These are phyloP conservation scores for Stagonosporopsis tanaceti DNA, from an alignment of 2,329 filamentous ascomycete species.

Conservation along the genomic window DNA sequence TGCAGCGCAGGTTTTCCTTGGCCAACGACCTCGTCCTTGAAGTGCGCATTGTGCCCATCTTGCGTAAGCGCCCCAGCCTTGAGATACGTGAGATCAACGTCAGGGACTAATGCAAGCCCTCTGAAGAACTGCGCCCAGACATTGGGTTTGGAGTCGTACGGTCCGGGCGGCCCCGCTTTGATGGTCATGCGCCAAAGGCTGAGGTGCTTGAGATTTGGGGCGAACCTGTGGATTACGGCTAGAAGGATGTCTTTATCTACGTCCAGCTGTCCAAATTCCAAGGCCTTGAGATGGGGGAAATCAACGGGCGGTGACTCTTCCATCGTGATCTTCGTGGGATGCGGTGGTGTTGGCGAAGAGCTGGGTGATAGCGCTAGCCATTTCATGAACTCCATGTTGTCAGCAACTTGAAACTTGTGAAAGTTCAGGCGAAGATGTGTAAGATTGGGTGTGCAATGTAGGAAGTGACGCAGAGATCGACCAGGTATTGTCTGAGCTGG, in stretches of 20 bases:
- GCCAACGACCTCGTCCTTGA: conserved; percentile 12
- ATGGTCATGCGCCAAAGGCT: conserved; percentile 57
- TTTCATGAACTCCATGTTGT: conserved; percentile 45
- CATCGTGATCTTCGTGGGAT: conserved; percentile 2
- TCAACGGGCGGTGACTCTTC: conserved; percentile 22
- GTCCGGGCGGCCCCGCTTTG: background rate
- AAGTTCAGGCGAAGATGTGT: conserved; percentile 65
- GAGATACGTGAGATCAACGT: conserved; percentile 23
- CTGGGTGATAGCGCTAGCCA: conserved; percentile 42
- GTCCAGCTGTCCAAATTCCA: conserved; percentile 37
- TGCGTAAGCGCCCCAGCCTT: conserved; percentile 32
- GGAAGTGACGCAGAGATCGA: conserved; percentile 48
- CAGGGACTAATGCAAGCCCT: conserved; percentile 15
- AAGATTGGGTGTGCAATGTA: conserved; percentile 54
- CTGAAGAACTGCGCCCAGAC: conserved; percentile 33
- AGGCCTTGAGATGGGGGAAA: conserved; percentile 24
- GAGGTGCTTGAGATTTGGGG: conserved; percentile 54
- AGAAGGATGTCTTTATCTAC: conserved; percentile 19
- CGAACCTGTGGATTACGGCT: conserved; percentile 50
- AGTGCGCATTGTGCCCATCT: conserved; percentile 20
- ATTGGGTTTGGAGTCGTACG: conserved; percentile 24
- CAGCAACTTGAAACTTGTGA: conserved; percentile 23
- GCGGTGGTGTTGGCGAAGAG: background rate
- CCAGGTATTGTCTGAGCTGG: conserved; percentile 6
- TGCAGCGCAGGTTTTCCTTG: background rate